Evolutionary conservation across 169 alveolate genomes (phyloP).

Genomic region (Plasmodium blacklocki): DNA sequence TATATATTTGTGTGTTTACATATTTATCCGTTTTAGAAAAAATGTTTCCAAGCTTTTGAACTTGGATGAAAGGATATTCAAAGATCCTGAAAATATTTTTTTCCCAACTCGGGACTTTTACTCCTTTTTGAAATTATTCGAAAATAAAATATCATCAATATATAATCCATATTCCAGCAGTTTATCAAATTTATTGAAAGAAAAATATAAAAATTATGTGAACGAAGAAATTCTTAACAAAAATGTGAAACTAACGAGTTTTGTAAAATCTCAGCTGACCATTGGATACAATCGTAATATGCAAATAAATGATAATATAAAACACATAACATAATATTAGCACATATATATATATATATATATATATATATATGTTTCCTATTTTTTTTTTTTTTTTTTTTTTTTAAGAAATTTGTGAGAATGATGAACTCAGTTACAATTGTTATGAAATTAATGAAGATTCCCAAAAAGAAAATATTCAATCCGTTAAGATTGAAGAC

Average conservation of each 20-base stretch:
- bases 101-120: slow-evolving; percentile 56
- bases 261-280: slow-evolving; percentile 21
- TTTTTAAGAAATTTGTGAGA: slow-evolving; percentile 36
- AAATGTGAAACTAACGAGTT: slow-evolving; percentile 19
- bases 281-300: slow-evolving; percentile 60
- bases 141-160: slow-evolving; percentile 1
- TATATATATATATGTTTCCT: background rate
- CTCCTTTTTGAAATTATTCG: slow-evolving; percentile 41
- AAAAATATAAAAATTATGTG: slow-evolving; percentile 47
- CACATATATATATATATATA: background rate
- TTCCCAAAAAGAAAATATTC: slow-evolving; percentile 1
- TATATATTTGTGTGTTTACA: slow-evolving; percentile 7
- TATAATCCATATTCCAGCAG: slow-evolving; percentile 38
- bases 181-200: slow-evolving; percentile 39
- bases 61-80: slow-evolving; percentile 73
- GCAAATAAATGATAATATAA: too few species aligned
- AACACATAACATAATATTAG: too few species aligned
- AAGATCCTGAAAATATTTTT: slow-evolving; percentile 69
- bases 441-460: slow-evolving; percentile 60
- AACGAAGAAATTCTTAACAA: slow-evolving; percentile 54
- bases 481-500: slow-evolving; percentile 51
- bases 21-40: slow-evolving; percentile 19
- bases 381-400: background rate
- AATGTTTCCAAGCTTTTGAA: slow-evolving; percentile 41
- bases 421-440: slow-evolving; percentile 19